Evolutionary conservation across 2,329 filamentous ascomycete genomes (phyloP), one percentile per base, ranked within the genome.

Genomic region (Fonsecaea multimorphosa): DNA sequence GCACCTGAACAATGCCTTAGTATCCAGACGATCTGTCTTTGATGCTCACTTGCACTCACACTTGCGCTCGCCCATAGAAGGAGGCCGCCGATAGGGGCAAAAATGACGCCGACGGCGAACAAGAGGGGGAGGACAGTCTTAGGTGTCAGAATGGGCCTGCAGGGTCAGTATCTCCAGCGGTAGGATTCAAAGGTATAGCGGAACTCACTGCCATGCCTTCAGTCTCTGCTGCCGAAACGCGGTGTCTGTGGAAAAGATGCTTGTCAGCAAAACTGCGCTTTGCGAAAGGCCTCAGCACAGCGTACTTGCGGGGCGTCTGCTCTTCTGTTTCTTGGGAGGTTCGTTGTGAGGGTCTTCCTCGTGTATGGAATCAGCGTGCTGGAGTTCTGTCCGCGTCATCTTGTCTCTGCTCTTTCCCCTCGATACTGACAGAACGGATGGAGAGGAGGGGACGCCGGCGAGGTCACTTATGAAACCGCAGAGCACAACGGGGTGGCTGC

Each of bases 181-280:
- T 61, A 16, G 16, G 5, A 11, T 46, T 14, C 29, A 49, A 60
- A 61, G 64, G 59, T 72, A 1, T 32, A 38, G 38, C 34, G 34
- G 27, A 53, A 86, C 92, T 80, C 84, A 96, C 90, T 99, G 95
- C 95, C 95, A 99, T 82, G 95, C 95, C 82, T 98, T 97, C 79
- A 99, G 82, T 76, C 95, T 89, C 80, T 99, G 95, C 78, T 99
- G 95, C 74, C 95, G 87, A 78, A 98, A 99, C 11, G 95, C 95
- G 66, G 94, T 98, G 82, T 98, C 92, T 96, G 75, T 63, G 67
- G 70, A 52, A 67, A 59, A 53, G 56, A 49, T 49, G 16, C 38
- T 51, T 63, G 32, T 67, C 51, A 70, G 66, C 61, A 62, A 34
- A 36, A 49, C 38, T 38, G 44, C 24, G 52, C 32, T 27, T 22